Base-by-base conservation (phyloP, 2,329 filamentous ascomycete genomes). In the Fusarium decemcellulare region DNA sequence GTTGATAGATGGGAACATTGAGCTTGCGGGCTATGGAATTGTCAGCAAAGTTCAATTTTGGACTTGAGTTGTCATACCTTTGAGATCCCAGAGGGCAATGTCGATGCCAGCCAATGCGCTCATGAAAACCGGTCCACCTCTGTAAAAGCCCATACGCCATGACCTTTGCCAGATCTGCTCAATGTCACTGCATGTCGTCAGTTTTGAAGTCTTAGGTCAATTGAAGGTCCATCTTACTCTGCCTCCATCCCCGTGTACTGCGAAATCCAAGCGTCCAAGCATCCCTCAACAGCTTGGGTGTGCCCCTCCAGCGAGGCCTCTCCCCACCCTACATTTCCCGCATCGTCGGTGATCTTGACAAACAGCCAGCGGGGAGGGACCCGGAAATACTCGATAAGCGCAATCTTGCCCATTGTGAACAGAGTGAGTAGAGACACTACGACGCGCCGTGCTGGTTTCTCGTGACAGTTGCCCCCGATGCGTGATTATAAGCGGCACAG, bases 61-160 rank as follows among this genome's bases (percentile, higher is more conserved):
- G 23, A 23, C 23, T 23, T 23, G 5, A 23, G 23, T 23, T 23
- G 23, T 23, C 23, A 23, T 23, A 81, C 83, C 83, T 82, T 94
- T 94, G 18, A 94, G 81, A 79, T 94, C 92, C 92, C 92, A 95
- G 0, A 94, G 81, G 0, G 92, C 92, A 76, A 95, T 95, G 74
- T 95, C 92, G 54, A 95, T 88, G 3, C 93, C 93, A 0, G 91
- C 88, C 15, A 95, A 80, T 0, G 92, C 93, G 70, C 89, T 92
- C 92, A 95, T 94, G 69, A 95, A 91, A 10, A 95, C 92, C 0
- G 92, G 91, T 0, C 92, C 93, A 3, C 92, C 92, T 30, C 93
- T 85, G 78, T 95, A 95, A 78, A 95, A 95, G 0, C 88, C 88
- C 43, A 87, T 82, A 43, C 92, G 86, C 87, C 90, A 94, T 29